Conservation (phyloP, 108 stramenopile genomes). For the Phaeodactylum tricornutum region DNA sequence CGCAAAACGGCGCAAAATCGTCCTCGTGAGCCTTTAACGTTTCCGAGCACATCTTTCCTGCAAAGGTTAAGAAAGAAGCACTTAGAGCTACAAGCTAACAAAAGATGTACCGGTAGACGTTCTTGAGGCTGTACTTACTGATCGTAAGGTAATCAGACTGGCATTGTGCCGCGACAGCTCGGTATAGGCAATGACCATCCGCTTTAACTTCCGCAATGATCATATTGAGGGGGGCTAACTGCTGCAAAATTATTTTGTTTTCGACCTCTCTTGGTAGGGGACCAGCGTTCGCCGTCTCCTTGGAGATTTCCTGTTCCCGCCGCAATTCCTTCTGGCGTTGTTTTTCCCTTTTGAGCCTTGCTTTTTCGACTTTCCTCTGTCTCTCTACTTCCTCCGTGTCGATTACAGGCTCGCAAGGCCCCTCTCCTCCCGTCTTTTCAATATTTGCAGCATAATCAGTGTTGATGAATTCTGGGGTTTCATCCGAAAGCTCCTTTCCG, state of each 20-base stretch:
- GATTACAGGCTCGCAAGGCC: no score
- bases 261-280: constrained; percentile 55
- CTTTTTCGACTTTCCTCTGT: constrained; percentile 49
- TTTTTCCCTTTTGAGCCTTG: constrained; percentile 42
- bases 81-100: background rate
- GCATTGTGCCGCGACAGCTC: constrained; percentile 78
- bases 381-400: constrained; percentile 11
- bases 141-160: constrained; percentile 22
- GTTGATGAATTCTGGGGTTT: background rate
- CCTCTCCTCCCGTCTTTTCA: constrained; percentile 4
- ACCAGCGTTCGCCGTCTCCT: constrained; percentile 40
- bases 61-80: no score
- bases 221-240: constrained; percentile 37
- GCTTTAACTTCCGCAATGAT: constrained; percentile 73
- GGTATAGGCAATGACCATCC: constrained; percentile 95
- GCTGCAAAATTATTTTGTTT: constrained; percentile 35
- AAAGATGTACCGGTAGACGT: background rate
- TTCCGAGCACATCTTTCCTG: constrained; percentile 55
- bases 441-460: background rate
- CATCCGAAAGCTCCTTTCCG: constrained; percentile 8
- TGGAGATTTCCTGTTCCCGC: constrained; percentile 34
- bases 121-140: constrained; percentile 19
- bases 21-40: constrained; percentile 38
- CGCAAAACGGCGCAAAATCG: constrained; percentile 89
- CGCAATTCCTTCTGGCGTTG: constrained; percentile 45